Base-by-base conservation (phyloP, 2,329 filamentous ascomycete genomes). In the Fusarium devonianum region DNA sequence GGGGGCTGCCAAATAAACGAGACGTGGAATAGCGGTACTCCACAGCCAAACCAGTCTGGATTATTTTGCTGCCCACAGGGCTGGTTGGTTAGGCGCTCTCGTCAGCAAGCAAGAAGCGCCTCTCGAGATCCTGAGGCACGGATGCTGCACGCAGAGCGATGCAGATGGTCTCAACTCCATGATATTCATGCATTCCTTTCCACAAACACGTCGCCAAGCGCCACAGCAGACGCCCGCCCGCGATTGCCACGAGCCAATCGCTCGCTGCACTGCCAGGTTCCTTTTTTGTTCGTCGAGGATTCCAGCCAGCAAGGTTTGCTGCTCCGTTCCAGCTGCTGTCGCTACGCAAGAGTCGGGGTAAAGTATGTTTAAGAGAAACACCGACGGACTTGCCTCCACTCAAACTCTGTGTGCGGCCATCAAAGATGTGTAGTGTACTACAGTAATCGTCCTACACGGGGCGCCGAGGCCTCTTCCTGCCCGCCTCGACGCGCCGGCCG, bases 181-280 rank as follows among this genome's bases (percentile, higher is more conserved):
- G 66, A 68, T 67, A n/a, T 69, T 71, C 56, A 70, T 72, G 67
- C 69, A 71, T 69, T 69, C 65, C 65, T 57, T 58, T 60, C 58
- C 58, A 52, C 51, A 63, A 63, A 67, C 58, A 65, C 49, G 56
- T 64, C 53, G 62, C 49, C 47, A 56, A 63, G 62, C 63, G 58
- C 62, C 50, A 58, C 58, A n/a, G n/a, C n/a, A 51, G 39, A 55
- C 44, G 29, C 36, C 40, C 44, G 47, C 48, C 43, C 26, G 18
- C 40, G 32, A 16, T 44, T 25, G 26, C 29, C 33, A 55, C 42
- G 32, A 62, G 48, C 60, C 58, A 64, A 65, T 65, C 53, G 49
- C 34, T 36, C 39, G 36, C 21, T 42, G 35, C 39, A 53, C 32
- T 38, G 26, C 21, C 46, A n/a, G 33, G 59, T 41, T 59, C 46